Percentiles rank a stretch among this genome's conserved stretches.
These are phyloP conservation scores for Fusarium tjaetaba DNA, from an alignment of 2,329 filamentous ascomycete genomes.

Conservation along the genomic window DNA sequence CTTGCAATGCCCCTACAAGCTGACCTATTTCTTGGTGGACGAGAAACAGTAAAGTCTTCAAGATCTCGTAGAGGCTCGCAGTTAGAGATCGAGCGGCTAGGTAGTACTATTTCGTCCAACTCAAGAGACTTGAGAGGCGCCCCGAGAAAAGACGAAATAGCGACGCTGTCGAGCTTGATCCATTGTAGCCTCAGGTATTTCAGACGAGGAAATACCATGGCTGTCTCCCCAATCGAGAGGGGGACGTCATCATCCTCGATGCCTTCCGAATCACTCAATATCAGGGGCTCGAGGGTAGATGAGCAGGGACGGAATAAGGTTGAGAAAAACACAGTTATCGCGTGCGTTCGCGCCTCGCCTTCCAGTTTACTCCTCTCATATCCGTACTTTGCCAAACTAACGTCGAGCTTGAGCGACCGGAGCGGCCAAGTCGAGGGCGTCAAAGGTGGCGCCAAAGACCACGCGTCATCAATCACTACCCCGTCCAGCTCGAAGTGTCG, in stretches of 20 bases:
- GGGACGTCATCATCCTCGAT: not conserved
- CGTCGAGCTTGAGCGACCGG: not conserved
- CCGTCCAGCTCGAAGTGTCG: not conserved
- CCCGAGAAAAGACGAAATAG: not conserved
- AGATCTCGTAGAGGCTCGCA: not conserved
- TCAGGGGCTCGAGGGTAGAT: constrained; percentile 13
- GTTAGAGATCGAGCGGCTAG: no score
- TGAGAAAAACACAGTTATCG: not conserved
- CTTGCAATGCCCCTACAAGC: not conserved
- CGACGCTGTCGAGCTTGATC: not conserved
- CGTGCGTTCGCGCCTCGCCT: not conserved
- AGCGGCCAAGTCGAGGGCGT: not conserved
- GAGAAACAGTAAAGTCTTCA: not conserved
- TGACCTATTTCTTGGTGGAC: accelerated
- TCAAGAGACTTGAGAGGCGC: constrained; percentile 3
- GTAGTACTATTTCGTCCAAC: not conserved
- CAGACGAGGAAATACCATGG: constrained; percentile 8
- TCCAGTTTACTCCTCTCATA: accelerated
- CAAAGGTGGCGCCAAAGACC: not conserved
- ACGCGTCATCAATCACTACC: not conserved
- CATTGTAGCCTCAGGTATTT: not conserved
- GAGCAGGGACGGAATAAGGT: constrained; percentile 11
- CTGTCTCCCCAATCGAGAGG: not conserved
- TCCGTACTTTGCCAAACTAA: not conserved
- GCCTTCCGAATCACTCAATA: not conserved